phyloP scores from a whole-genome alignment of 352 stramenopile species.

The Peronospora farinosa region DNA sequence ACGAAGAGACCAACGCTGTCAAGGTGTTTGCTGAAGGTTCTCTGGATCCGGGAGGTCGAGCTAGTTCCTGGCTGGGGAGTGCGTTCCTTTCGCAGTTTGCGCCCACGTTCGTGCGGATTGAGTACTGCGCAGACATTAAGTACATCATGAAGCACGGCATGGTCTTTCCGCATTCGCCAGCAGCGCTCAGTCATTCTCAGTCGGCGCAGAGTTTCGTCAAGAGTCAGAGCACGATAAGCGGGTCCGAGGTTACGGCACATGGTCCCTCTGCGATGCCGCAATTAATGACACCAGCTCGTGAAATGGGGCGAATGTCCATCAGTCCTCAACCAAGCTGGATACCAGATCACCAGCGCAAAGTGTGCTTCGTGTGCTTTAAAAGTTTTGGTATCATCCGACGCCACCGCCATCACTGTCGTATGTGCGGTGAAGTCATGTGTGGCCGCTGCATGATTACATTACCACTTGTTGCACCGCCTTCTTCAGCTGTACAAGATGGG shows the following conservation, averaged over 20 bases:
- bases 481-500: slow-evolving; percentile 22
- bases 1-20: slow-evolving; percentile 43
- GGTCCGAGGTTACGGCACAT: slow-evolving; percentile 25
- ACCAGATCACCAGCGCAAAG: slow-evolving; percentile 51
- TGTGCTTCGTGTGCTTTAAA: slow-evolving; percentile 64
- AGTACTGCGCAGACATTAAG: slow-evolving; percentile 71
- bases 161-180: slow-evolving; percentile 48
- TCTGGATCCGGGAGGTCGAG: slow-evolving; percentile 45
- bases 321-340: slow-evolving; percentile 47
- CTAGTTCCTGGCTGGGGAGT: slow-evolving; percentile 46
- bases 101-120: slow-evolving; percentile 49
- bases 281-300: slow-evolving; percentile 6
- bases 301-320: slow-evolving; percentile 25
- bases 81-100: slow-evolving; percentile 60
- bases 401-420: slow-evolving; percentile 67
- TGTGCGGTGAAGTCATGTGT: slow-evolving; percentile 75
- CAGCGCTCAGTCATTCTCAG: slow-evolving; percentile 20
- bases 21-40: slow-evolving; percentile 64
- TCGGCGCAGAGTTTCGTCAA: slow-evolving; percentile 25
- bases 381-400: slow-evolving; percentile 56
- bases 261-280: slow-evolving; percentile 18
- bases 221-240: slow-evolving; percentile 33
- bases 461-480: slow-evolving; percentile 43
- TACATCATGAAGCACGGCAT: slow-evolving; percentile 76
- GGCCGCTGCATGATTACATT: slow-evolving; percentile 60